Evolutionary conservation across 2,329 filamentous ascomycete genomes (phyloP).

Genomic region (Alternaria sp.): DNA sequence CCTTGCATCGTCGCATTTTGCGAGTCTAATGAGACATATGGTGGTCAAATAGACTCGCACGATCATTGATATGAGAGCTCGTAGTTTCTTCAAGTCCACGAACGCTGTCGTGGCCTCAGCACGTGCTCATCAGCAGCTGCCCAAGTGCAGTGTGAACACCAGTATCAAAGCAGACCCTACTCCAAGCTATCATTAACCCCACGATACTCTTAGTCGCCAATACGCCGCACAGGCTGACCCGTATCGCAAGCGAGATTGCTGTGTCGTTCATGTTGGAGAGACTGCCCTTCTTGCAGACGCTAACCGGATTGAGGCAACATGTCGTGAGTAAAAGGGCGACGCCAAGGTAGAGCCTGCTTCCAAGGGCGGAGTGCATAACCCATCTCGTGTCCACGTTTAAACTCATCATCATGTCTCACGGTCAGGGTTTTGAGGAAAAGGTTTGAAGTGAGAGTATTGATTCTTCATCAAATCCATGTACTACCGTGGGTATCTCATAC

Average conservation of each 20-base stretch:
- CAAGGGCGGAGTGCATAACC: not conserved
- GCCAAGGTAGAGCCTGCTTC: conserved; percentile 1
- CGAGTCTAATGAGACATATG: not conserved
- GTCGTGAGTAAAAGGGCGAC: conserved; percentile 12
- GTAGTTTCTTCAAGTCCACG: too few species aligned
- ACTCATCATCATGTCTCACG: not conserved
- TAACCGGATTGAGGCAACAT: conserved; percentile 15
- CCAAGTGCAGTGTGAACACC: too few species aligned
- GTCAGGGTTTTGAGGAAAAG: not conserved
- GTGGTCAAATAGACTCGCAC: not conserved
- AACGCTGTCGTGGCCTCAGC: too few species aligned
- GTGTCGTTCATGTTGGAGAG: not conserved
- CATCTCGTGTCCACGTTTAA: not conserved
- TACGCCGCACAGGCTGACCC: not conserved
- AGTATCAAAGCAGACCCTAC: too few species aligned
- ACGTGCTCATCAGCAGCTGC: too few species aligned
- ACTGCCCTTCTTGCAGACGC: not conserved
- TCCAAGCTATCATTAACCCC: too few species aligned
- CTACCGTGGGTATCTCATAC: conserved; percentile 30
- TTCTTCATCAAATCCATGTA: conserved; percentile 17
- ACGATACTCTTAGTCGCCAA: too few species aligned
- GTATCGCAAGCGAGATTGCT: not conserved
- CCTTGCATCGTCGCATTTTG: not conserved
- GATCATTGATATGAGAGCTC: too few species aligned
- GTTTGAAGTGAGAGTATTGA: conserved; percentile 3